phyloP scores from a whole-genome alignment of 768 basidiomycete genomes.

The Kwoniella pini region DNA sequence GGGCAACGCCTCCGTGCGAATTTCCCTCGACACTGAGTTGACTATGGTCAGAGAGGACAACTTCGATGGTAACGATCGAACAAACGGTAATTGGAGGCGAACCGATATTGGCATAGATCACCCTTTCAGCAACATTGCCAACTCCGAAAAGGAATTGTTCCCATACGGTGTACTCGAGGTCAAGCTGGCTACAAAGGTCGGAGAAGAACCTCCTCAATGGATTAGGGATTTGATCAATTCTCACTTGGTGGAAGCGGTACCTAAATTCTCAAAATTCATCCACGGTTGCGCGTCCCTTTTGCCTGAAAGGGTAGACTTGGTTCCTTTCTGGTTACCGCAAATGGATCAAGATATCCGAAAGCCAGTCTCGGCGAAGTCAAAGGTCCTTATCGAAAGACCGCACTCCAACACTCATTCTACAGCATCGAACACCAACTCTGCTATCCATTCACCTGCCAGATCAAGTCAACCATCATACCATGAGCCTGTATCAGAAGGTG shows the following conservation, averaged over 20 bases:
- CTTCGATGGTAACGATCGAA: constrained; percentile 79
- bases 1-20: constrained; percentile 96
- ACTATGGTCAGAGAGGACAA: constrained; percentile 94
- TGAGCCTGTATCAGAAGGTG: constrained; percentile 93
- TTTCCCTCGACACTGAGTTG: constrained; percentile 95
- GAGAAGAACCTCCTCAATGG: constrained; percentile 95
- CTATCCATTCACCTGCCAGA: constrained; percentile 58
- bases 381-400: constrained; percentile 65
- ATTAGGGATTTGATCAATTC: constrained; percentile 93
- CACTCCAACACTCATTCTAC: constrained; percentile 48
- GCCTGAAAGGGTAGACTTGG: constrained; percentile 87
- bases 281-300: constrained; percentile 93
- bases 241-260: constrained; percentile 94
- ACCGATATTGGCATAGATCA: constrained; percentile 89
- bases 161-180: constrained; percentile 97
- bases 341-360: constrained; percentile 94
- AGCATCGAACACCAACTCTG: constrained; percentile 52
- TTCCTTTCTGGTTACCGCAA: constrained; percentile 96
- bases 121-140: constrained; percentile 74
- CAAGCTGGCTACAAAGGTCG: constrained; percentile 93
- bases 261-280: constrained; percentile 94
- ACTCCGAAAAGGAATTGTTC: constrained; percentile 88
- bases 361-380: constrained; percentile 75
- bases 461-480: constrained; percentile 60
- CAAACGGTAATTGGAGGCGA: constrained; percentile 88